Conservation (phyloP, 2,329 filamentous ascomycete species). For the Samsoniella hepiali region DNA sequence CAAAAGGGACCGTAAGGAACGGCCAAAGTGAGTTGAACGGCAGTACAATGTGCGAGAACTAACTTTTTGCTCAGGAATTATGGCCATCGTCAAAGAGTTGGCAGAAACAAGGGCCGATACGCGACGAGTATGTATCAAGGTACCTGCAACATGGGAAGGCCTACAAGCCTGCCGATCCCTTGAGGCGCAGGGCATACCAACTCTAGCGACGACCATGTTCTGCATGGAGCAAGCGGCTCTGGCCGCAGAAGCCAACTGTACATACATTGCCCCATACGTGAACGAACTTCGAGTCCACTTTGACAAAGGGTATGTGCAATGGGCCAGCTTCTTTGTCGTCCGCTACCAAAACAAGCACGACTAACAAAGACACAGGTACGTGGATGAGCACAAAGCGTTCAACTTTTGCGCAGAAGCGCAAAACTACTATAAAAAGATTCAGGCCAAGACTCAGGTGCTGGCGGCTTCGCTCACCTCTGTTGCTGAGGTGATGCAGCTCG, state of each 20-base stretch:
- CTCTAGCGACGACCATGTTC: conserved; percentile 62
- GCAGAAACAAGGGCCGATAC: background rate
- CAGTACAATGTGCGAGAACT: background rate
- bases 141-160: conserved; percentile 62
- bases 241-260: conserved; percentile 55
- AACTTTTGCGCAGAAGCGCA: conserved; percentile 50
- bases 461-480: conserved; percentile 56
- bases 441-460: conserved; percentile 48
- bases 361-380: conserved; percentile 35
- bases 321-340: background rate
- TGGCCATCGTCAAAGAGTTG: background rate
- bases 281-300: conserved; percentile 64
- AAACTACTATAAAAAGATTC: conserved; percentile 45
- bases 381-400: conserved; percentile 48
- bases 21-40: background rate
- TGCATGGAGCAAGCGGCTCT: conserved; percentile 57
- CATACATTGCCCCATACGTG: conserved; percentile 63
- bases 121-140: conserved; percentile 58
- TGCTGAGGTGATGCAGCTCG: conserved; percentile 56
- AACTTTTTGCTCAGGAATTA: background rate
- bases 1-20: conserved; percentile 46
- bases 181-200: conserved; percentile 52
- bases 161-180: conserved; percentile 56
- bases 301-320: conserved; percentile 41
- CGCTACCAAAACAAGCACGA: background rate